phyloP scores from a whole-genome alignment of 805 yeast species.

The Ogataea nitratoaversa region DNA sequence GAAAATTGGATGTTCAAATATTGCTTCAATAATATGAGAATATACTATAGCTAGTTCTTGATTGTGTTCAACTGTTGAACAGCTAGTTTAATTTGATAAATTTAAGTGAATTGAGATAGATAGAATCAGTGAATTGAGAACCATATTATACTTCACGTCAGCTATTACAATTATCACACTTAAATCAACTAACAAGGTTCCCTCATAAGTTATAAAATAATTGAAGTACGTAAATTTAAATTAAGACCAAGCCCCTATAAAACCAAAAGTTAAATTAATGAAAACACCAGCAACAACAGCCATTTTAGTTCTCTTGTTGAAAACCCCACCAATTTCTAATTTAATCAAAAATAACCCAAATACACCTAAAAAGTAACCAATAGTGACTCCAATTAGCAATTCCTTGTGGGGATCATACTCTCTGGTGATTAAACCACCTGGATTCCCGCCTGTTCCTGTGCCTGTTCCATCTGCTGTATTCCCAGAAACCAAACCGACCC shows the following conservation, averaged over 20 bases:
- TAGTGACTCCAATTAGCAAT: slow-evolving; percentile 60
- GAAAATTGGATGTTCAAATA: too few species aligned
- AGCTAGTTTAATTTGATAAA: too few species aligned
- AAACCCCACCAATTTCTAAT: slow-evolving; percentile 50
- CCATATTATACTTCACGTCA: too few species aligned
- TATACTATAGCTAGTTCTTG: too few species aligned
- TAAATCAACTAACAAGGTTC: too few species aligned
- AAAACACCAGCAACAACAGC: slow-evolving; percentile 69
- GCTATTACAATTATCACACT: too few species aligned
- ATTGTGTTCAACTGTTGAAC: too few species aligned
- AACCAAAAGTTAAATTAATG: slow-evolving; percentile 64
- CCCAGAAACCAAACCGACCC: slow-evolving; percentile 4
- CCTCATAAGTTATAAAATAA: not conserved
- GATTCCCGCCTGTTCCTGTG: slow-evolving; percentile 7
- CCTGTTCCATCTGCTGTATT: slow-evolving; percentile 3
- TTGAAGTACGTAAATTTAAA: too few species aligned
- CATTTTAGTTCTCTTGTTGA: slow-evolving; percentile 60
- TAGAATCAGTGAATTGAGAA: too few species aligned
- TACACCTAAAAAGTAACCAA: slow-evolving; percentile 77
- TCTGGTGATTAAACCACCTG: slow-evolving; percentile 28
- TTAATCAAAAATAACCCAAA: slow-evolving; percentile 60
- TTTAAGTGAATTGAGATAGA: too few species aligned
- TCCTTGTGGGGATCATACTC: slow-evolving; percentile 49
- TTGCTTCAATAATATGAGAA: too few species aligned
- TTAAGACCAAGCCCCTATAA: slow-evolving; percentile 43